Percentiles rank a stretch among this genome's conserved stretches.
phyloP scores from a whole-genome alignment of 257 asterid species.

The Solanum raphanifolium region DNA sequence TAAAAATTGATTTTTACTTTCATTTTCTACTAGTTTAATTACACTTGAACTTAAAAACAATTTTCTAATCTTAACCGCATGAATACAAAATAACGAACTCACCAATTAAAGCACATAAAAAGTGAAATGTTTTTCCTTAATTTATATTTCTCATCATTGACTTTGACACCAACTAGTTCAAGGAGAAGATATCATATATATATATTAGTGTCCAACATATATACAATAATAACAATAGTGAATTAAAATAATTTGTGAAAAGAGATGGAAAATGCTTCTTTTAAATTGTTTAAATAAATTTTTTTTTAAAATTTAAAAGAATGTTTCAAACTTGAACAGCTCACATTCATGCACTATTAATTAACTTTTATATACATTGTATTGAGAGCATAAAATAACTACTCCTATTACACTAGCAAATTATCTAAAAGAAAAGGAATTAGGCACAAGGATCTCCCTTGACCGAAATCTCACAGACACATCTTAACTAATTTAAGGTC shows the following conservation, averaged over 20 bases:
- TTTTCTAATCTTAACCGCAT: background rate
- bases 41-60: background rate
- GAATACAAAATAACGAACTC: background rate
- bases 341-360: background rate
- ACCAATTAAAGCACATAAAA: background rate
- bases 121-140: background rate
- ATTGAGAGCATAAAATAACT: background rate
- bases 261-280: background rate
- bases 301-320: background rate
- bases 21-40: background rate
- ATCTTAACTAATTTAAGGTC: too few species aligned
- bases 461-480: too few species aligned
- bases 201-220: background rate
- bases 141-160: background rate
- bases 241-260: background rate
- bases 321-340: background rate
- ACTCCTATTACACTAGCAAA: background rate
- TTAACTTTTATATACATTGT: background rate
- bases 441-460: too few species aligned
- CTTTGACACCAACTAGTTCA: background rate
- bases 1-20: background rate
- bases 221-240: background rate
- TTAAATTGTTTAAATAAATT: background rate
- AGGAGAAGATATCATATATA: background rate
- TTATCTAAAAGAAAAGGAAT: background rate